phyloP scores from a whole-genome alignment of 768 basidiomycete species.

The Podaxis rugospora region DNA sequence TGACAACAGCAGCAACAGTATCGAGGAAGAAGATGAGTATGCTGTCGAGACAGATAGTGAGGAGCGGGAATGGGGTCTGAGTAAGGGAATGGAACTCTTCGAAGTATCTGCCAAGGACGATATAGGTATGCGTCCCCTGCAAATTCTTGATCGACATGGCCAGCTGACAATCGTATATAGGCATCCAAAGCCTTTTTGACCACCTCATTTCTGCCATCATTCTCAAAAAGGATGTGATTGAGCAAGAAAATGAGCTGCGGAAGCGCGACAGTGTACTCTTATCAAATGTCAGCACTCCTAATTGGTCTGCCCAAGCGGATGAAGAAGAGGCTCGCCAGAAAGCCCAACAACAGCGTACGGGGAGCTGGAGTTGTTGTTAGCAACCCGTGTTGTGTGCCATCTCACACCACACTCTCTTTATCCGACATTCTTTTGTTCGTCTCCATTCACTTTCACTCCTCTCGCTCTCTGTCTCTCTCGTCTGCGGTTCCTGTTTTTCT shows the following conservation, averaged over 20 bases:
- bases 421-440: constrained; percentile 1
- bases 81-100: constrained; percentile 82
- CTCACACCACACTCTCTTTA: constrained; percentile 4
- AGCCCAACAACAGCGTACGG: constrained; percentile 34
- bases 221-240: constrained; percentile 70
- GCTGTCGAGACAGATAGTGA: constrained; percentile 52
- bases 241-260: constrained; percentile 74
- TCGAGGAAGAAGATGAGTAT: constrained; percentile 63
- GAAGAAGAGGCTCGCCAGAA: constrained; percentile 69
- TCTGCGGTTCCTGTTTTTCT: constrained; percentile 12
- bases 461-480: neutral
- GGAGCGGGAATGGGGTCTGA: constrained; percentile 70
- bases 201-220: constrained; percentile 80
- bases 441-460: neutral
- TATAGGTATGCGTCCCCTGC: constrained; percentile 46
- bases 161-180: constrained; percentile 32
- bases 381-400: constrained; percentile 20
- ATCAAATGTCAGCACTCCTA: constrained; percentile 54
- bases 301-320: constrained; percentile 78
- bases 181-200: constrained; percentile 77
- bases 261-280: constrained; percentile 84
- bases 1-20: constrained; percentile 63
- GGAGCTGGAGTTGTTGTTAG: constrained; percentile 72
- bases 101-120: constrained; percentile 93
- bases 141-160: constrained; percentile 12